Conservation (phyloP, 345 rosid genomes). For the Litchi chinensis region DNA sequence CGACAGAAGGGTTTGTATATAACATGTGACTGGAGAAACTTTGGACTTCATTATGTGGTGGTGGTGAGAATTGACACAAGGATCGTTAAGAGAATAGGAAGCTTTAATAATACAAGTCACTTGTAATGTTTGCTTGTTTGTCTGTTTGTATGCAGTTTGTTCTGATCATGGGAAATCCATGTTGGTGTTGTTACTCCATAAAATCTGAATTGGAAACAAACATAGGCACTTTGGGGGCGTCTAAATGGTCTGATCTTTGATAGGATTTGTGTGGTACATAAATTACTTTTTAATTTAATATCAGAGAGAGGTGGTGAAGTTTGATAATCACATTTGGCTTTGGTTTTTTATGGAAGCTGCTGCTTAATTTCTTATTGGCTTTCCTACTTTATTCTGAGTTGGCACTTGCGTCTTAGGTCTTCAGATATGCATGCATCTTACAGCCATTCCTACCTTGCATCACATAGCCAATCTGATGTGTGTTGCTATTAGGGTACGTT, state of each 20-base stretch:
- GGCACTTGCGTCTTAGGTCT: neutral
- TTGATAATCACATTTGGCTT: neutral
- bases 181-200: neutral
- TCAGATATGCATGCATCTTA: no score
- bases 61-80: slow-evolving; percentile 17
- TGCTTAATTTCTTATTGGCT: neutral
- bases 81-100: slow-evolving; percentile 15
- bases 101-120: neutral
- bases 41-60: slow-evolving; percentile 2
- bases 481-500: neutral
- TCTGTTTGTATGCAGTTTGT: neutral
- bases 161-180: neutral
- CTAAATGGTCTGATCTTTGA: neutral
- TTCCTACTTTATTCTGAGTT: neutral
- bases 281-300: no score
- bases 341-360: no score
- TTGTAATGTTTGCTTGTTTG: neutral
- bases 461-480: neutral
- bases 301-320: neutral
- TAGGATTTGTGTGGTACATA: neutral
- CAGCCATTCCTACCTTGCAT: neutral
- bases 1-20: slow-evolving; percentile 26
- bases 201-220: no score
- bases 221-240: neutral
- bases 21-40: slow-evolving; percentile 24